Evolutionary conservation across 441 rosid genomes (phyloP).

Genomic region (Cnidoscolus chayamansa): DNA sequence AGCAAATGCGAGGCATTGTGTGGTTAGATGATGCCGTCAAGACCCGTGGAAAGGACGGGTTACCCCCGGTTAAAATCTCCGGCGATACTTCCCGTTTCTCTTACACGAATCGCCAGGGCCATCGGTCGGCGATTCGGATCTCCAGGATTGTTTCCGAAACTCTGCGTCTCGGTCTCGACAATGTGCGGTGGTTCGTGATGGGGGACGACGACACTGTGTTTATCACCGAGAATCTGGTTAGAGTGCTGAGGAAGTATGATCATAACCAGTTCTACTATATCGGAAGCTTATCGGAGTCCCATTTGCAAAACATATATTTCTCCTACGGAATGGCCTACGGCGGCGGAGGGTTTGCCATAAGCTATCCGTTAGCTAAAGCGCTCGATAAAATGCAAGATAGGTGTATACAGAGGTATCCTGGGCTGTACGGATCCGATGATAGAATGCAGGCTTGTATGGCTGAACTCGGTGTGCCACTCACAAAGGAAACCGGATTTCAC

Average conservation of each 20-base stretch:
- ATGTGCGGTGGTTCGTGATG: conserved; percentile 96
- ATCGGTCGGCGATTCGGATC: conserved; percentile 89
- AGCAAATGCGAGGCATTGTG: conserved; percentile 78
- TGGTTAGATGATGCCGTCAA: conserved; percentile 70
- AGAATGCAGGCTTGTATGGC: conserved; percentile 99
- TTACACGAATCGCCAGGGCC: conserved; percentile 75
- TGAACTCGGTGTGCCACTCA: conserved; percentile 99
- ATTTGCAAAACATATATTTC: conserved; percentile 86
- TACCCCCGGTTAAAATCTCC: conserved; percentile 73
- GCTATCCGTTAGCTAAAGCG: conserved; percentile 86
- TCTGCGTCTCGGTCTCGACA: conserved; percentile 51
- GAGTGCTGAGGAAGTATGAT: conserved; percentile 76
- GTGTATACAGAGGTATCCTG: conserved; percentile 83
- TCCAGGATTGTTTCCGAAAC: conserved; percentile 92
- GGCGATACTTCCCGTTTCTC: conserved; percentile 68
- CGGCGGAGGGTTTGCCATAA: conserved; percentile 95
- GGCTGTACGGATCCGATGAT: conserved; percentile 93
- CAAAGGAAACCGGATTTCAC: conserved; percentile 92
- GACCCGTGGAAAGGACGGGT: conserved; percentile 20
- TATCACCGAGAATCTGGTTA: conserved; percentile 66
- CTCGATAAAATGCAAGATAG: conserved; percentile 76
- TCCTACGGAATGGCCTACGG: conserved; percentile 99
- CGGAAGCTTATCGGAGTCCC: conserved; percentile 94
- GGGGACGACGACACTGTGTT: conserved; percentile 97
- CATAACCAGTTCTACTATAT: conserved; percentile 85